Evolutionary conservation across 306 rosid genomes (phyloP), one percentile per base, ranked within the genome.

Genomic region (Fragaria iinumae): DNA sequence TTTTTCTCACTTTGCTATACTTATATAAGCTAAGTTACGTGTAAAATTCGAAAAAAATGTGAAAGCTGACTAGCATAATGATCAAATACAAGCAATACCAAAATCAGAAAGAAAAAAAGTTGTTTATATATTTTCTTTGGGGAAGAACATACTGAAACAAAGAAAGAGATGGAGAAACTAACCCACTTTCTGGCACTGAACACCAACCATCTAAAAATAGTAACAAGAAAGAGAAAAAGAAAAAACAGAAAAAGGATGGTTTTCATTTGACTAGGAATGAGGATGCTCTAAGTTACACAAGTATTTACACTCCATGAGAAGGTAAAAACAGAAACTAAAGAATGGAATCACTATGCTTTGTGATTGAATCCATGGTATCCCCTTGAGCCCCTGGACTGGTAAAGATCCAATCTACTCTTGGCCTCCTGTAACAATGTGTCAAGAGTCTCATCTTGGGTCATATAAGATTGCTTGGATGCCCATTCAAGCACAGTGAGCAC

Each of bases 341-440:
- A 73, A 17, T 25, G 20, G 64, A 71, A 80, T 20, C 34, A 66
- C 48, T 69, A 18, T 71, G 52, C 79, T 80, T 84, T 80, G 62
- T 78, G 84, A 65, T 74, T 85, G 49, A 69, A 66, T 84, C 87
- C 86, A 78, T 88, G 92, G 83, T 83, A 86, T 60, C 89, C 91
- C 85, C 93, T 89, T 53, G 95, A 80, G 53, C 89, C 93, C 89
- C 97, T 92, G 59, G 96, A 89, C 85, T 91, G 98, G 56, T 92
- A 95, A 65, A 92, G 93, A 86, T 95, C 98, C 84, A 95, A 80
- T 88, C 85, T 86, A 68, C 88, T 83, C 88, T 81, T 90, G 49
- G 97, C 87, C 39, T 95, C 97, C 10, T 80, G 89, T 77, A 95
- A 75, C 87, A 95, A 83, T 25, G 68, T 18, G 41, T 87, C 92